phyloP scores from a whole-genome alignment of 371 early-diverging fungal species.

The Dichotomocladium elegans region DNA sequence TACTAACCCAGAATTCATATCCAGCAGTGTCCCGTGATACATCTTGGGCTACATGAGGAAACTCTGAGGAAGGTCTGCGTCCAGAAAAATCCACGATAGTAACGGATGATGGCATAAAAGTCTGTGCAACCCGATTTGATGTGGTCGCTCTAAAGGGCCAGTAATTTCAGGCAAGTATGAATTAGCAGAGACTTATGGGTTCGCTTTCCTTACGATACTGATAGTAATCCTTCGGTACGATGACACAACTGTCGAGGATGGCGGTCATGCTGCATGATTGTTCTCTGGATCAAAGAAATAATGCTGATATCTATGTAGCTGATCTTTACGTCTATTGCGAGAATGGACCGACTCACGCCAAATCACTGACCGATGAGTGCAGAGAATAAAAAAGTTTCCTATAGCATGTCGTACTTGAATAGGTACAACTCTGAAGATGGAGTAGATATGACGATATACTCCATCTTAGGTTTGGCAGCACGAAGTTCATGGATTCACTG shows the following conservation, averaged over 20 bases:
- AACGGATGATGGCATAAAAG: constrained; percentile 23
- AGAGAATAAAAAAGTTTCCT: constrained; percentile 38
- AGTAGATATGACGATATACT: constrained; percentile 19
- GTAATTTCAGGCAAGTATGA: constrained; percentile 8
- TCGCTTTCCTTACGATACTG: constrained; percentile 23
- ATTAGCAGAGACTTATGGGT: constrained; percentile 25
- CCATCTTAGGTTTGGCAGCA: constrained; percentile 14
- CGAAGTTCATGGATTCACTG: constrained; percentile 11
- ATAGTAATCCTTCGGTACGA: no score
- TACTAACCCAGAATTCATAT: constrained; percentile 10
- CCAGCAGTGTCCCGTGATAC: constrained; percentile 12
- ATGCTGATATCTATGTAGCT: constrained; percentile 1
- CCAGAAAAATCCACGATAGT: constrained; percentile 19
- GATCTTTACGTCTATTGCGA: constrained; percentile 38
- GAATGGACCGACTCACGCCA: constrained; percentile 36
- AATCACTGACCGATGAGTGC: constrained; percentile 36
- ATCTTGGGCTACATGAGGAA: constrained; percentile 11
- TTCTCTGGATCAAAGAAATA: background rate
- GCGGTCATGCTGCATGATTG: no score
- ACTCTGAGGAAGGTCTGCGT: constrained; percentile 23
- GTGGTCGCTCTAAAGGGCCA: constrained; percentile 20
- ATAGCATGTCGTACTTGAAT: constrained; percentile 20
- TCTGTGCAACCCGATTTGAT: constrained; percentile 28
- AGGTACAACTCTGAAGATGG: constrained; percentile 11
- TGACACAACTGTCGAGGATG: no score